Base-by-base conservation (phyloP, 495 filamentous ascomycete species). In the Podospora australis region DNA sequence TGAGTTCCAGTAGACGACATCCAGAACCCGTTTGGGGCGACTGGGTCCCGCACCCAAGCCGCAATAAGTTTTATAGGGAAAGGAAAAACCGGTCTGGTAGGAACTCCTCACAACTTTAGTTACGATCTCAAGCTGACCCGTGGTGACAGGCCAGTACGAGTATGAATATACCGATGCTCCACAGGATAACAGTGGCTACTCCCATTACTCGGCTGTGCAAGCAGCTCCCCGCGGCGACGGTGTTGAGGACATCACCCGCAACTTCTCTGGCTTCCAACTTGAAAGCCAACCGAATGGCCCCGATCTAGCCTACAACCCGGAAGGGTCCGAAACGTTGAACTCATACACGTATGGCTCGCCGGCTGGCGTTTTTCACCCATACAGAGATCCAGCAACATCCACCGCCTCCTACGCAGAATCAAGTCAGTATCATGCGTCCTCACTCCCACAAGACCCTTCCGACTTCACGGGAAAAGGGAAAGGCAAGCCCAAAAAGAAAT, bases 1-100 rank as follows among this genome's bases (percentile, higher is more conserved):
- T 61, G 58, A 53, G 36, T 30, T 36, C 50, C 23, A 49, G 32
- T 39, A 50, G 14, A 46, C 30, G 45, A 42, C 32, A 23, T 30
- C 30, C 35, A 21, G 40, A 42, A 46, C 24, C 20, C 16, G 24
- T 32, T 10, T 56, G 53, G 57, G 40, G 16, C 26, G 52, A 55
- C 0, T 58, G 56, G 56, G 14, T 6, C 4, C 49, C 35, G 45
- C 45, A 49, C 16, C 25, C 14, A 7, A 9, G 17, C 16, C 24
- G 49, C 14, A 11, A 17, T 14, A 17, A 38, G 16, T 47, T 39
- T 10, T 52, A 28, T 10, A 43, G 49, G 29, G 36, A 22, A 10
- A 46, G 49, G 8, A 22, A 35, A 14, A 44, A 59, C 22, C 22
- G 13, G 7, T 10, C 46, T n/a, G 56, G 56, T 59, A 53, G 7